Conservation (phyloP, 73 alveolate genomes). For the Urostyla sp. region DNA sequence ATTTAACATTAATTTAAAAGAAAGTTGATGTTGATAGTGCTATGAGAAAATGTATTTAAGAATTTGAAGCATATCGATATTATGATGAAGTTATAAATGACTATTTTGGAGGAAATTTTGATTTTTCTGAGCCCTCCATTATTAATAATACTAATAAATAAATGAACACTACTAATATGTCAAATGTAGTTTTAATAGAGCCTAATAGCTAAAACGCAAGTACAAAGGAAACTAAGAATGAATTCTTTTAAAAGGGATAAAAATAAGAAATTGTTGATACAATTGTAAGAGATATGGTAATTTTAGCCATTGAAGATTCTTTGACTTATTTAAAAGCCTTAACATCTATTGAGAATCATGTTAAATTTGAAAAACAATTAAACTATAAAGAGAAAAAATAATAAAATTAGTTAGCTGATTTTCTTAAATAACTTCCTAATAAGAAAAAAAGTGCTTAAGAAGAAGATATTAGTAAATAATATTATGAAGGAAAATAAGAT, state of each 20-base stretch:
- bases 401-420: constrained; percentile 2
- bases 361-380: background rate
- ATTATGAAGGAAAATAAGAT: background rate
- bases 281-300: constrained; percentile 4
- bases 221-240: background rate
- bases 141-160: background rate
- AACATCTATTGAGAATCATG: constrained; percentile 24
- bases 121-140: background rate
- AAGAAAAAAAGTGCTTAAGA: background rate
- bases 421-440: constrained; percentile 14
- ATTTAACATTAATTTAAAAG: background rate
- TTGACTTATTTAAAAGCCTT: constrained; percentile 28
- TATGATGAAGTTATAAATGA: constrained; percentile 45
- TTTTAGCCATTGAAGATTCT: constrained; percentile 32
- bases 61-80: constrained; percentile 1
- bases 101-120: constrained; percentile 25
- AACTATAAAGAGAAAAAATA: constrained; percentile 22
- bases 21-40: background rate
- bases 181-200: background rate
- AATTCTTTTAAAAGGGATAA: background rate
- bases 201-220: background rate
- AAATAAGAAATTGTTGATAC: constrained; percentile 4
- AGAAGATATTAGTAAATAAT: background rate
- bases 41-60: background rate
- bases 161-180: no score